Evolutionary conservation across 2,329 filamentous ascomycete species (phyloP).

Genomic region (Colletotrichum sp.): DNA sequence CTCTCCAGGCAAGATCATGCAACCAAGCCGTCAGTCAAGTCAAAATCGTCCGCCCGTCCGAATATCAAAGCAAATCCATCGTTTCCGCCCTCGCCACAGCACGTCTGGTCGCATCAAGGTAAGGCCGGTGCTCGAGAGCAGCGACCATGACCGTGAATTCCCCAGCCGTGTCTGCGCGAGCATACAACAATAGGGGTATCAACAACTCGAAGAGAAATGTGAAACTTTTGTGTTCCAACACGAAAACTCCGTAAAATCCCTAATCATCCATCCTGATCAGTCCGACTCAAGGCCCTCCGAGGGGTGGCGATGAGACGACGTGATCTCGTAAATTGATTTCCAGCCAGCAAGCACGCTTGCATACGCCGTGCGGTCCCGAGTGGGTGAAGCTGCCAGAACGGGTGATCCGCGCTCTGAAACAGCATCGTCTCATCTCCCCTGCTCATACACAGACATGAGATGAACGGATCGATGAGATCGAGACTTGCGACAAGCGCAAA

Average conservation of each 20-base stretch:
- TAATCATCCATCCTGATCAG: conserved; percentile 12
- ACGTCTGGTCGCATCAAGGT: neutral
- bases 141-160: neutral
- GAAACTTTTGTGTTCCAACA: conserved; percentile 21
- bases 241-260: conserved; percentile 18
- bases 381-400: neutral
- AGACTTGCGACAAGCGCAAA: neutral
- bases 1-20: neutral
- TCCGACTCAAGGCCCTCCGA: neutral
- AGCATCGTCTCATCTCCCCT: neutral
- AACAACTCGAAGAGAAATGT: conserved; percentile 23
- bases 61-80: conserved; percentile 13
- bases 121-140: neutral
- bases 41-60: neutral
- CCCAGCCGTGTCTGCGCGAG: neutral
- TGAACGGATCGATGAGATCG: neutral
- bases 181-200: conserved; percentile 23
- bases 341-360: conserved; percentile 8
- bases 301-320: neutral
- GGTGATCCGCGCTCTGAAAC: neutral
- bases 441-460: neutral
- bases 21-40: neutral
- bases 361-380: neutral
- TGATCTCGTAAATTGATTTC: conserved; percentile 10
- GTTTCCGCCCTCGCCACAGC: neutral